These are phyloP conservation scores for Pichia inconspicua DNA, from an alignment of 1,139 yeast species.

Conservation along the genomic window DNA sequence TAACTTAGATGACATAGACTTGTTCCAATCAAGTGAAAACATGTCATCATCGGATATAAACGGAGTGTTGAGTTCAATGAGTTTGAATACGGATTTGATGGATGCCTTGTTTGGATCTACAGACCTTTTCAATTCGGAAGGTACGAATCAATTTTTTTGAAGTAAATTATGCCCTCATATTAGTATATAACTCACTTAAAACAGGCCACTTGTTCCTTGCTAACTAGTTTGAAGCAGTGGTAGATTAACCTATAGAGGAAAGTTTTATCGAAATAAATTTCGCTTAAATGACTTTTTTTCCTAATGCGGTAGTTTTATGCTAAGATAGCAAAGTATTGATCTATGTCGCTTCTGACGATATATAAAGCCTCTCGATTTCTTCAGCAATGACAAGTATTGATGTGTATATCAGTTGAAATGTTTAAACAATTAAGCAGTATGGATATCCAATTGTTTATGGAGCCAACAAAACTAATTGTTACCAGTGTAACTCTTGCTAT, in stretches of 20 bases:
- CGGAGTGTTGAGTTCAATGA: constrained; percentile 23
- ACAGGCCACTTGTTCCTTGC: not conserved
- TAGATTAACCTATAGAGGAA: not conserved
- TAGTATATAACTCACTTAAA: not conserved
- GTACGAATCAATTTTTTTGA: not conserved
- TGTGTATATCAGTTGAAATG: no score
- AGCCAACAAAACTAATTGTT: not conserved
- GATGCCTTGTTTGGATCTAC: constrained; percentile 25
- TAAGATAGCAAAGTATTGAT: not conserved
- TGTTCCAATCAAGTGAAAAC: not conserved
- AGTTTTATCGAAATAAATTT: not conserved
- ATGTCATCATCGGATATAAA: constrained; percentile 11
- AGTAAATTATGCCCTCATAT: no score
- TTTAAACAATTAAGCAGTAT: not conserved
- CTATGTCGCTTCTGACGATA: not conserved
- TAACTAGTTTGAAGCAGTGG: not conserved
- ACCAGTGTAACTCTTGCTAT: not conserved
- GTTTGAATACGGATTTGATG: constrained; percentile 26
- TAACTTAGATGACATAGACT: not conserved
- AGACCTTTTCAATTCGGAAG: constrained; percentile 15
- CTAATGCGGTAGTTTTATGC: constrained; percentile 18
- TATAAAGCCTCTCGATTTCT: not conserved
- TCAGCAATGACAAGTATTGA: no score
- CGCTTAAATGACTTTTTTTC: constrained; percentile 10
- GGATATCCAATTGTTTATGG: no score